Evolutionary conservation across 225 moss, liverwort and hornwort species (phyloP).

Genomic region (Ulota crispa): DNA sequence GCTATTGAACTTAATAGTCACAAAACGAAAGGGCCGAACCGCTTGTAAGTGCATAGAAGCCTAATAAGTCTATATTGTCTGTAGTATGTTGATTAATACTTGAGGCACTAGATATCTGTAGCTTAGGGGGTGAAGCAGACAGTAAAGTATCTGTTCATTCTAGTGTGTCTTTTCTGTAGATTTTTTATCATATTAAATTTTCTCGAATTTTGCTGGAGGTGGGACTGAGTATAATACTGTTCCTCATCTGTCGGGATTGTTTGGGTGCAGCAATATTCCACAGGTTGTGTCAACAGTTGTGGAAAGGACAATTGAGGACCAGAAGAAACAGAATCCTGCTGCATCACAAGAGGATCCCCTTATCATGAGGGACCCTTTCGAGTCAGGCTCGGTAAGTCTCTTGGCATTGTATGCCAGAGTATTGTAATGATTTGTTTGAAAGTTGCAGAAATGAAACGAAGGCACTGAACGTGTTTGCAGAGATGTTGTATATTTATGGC

Average conservation of each 20-base stretch:
- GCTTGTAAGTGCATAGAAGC: neutral
- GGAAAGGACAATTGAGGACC: slow-evolving; percentile 74
- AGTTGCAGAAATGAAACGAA: neutral
- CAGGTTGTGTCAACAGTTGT: slow-evolving; percentile 68
- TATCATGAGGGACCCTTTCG: slow-evolving; percentile 75
- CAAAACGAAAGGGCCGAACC: neutral
- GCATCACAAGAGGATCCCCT: slow-evolving; percentile 59
- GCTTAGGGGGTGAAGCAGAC: neutral
- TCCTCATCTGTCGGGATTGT: neutral
- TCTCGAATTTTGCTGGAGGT: neutral
- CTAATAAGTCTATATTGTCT: neutral
- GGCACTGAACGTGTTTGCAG: neutral
- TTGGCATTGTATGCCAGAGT: neutral
- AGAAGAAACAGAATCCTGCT: slow-evolving; percentile 64
- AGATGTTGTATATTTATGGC: neutral
- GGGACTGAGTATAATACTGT: neutral
- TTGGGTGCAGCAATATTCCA: slow-evolving; percentile 63
- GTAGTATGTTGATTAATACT: neutral
- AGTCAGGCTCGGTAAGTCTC: slow-evolving; percentile 78
- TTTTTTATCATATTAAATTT: neutral
- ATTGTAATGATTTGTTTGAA: neutral
- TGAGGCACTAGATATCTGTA: neutral
- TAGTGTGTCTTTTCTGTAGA: neutral
- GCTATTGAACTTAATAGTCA: neutral
- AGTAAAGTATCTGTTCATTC: neutral